Percentiles rank a stretch among this genome's conserved stretches.
Conservation (phyloP, 1,139 yeast species). For the Blastobotrys buckinghamii region DNA sequence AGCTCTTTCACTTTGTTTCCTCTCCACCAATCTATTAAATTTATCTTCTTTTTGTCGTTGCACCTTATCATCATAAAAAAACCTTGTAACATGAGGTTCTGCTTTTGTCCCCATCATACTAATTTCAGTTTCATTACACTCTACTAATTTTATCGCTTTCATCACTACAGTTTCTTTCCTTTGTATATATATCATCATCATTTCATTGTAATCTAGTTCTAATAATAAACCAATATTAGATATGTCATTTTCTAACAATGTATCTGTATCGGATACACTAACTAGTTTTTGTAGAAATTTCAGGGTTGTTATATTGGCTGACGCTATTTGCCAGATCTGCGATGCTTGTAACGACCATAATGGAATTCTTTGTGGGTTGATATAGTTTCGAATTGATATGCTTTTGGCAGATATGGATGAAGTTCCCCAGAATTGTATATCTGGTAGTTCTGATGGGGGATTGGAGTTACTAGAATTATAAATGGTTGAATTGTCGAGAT, state of each 20-base stretch:
- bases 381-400: slow-evolving; percentile 10
- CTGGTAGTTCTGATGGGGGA: background rate
- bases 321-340: slow-evolving; percentile 21
- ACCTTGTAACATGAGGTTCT: slow-evolving; percentile 7
- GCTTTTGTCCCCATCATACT: slow-evolving; percentile 4
- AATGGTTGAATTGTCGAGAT: too few relatives aligned
- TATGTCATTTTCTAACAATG: slow-evolving; percentile 5
- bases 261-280: slow-evolving; percentile 10
- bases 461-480: too few relatives aligned
- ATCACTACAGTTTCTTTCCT: background rate
- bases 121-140: background rate
- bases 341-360: slow-evolving; percentile 20
- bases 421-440: slow-evolving; percentile 17
- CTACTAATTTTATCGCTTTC: slow-evolving; percentile 2
- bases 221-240: slow-evolving; percentile 14
- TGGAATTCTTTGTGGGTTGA: slow-evolving; percentile 19
- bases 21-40: slow-evolving; percentile 9
- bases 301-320: slow-evolving; percentile 15
- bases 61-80: background rate
- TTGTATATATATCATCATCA: slow-evolving; percentile 8
- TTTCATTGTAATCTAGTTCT: background rate
- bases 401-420: slow-evolving; percentile 2
- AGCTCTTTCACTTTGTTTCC: slow-evolving; percentile 6
- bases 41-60: slow-evolving; percentile 7
- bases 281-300: slow-evolving; percentile 23